These are phyloP conservation scores for Colletotrichum sp. DNA, from an alignment of 2,329 filamentous ascomycete species.

Conservation along the genomic window DNA sequence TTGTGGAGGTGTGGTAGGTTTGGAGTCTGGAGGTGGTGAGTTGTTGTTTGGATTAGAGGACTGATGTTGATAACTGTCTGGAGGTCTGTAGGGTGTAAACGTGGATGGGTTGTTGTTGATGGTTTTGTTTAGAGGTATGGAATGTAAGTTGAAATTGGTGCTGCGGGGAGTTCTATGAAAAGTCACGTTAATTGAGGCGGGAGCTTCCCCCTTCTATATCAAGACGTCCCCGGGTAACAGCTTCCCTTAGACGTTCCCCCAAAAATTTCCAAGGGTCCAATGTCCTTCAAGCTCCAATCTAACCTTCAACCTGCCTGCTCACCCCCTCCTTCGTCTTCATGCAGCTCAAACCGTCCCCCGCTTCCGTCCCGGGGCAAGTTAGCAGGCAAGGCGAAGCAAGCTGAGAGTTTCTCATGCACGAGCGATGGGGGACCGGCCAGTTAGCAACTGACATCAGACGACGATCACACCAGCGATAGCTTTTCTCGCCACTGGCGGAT, in stretches of 20 bases:
- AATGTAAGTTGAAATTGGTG: neutral
- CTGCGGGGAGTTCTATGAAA: neutral
- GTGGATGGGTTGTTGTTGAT: neutral
- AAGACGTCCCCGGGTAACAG: neutral
- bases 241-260: neutral
- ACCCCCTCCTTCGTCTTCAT: neutral
- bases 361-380: neutral
- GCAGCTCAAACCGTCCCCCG: neutral
- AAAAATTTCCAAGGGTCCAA: neutral
- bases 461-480: constrained; percentile 3
- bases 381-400: neutral
- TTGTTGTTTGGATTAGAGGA: neutral
- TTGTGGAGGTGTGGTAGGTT: neutral
- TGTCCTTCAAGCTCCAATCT: neutral
- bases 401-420: neutral
- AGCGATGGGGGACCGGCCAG: neutral
- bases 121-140: neutral
- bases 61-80: neutral
- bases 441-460: neutral
- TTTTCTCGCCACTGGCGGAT: neutral
- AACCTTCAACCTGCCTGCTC: neutral
- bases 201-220: neutral
- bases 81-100: neutral
- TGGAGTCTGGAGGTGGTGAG: neutral
- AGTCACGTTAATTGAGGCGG: neutral